Base-by-base conservation (phyloP, 1,284 basidiomycete species). In the Ustilago shanxiensis region DNA sequence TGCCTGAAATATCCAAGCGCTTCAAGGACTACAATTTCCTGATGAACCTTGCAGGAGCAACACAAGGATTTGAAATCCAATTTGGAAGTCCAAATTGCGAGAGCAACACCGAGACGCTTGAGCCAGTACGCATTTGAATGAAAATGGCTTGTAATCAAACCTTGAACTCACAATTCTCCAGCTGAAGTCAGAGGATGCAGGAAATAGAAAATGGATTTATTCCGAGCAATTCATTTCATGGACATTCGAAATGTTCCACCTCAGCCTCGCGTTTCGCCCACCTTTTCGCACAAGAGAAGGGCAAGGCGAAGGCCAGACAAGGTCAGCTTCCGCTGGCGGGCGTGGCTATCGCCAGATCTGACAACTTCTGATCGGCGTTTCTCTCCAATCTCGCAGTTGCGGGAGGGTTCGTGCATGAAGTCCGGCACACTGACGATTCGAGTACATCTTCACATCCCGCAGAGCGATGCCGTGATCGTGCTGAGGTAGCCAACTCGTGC, bases 41-140 rank as follows among this genome's bases (percentile, higher is more conserved):
- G 18, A 22, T 22, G 51, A 53, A 50, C 49, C 24, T 18, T 50
- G 28, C 24, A 26, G 24, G 18, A 50, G 22, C 31, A 35, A 20
- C 33, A 28, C 13, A 18, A 31, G 37, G 20, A 28, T 44, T n/a
- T 31, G 26, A 22, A 28, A 26, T 55, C 5, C 24, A 41, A 39
- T 41, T 14, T 56, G 39, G 35, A 18, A 41, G 8, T 44, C 16
- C 35, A 4, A 41, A 56, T 24, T 26, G 3, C 22, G 35, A 58
- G 58, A 60, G 24, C 49, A 44, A 52, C 58, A 60, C 58, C 50
- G 58, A 52, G 35, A 52, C 37, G 58, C 58, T 41, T 51, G 31
- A 60, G 49, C 49, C 60, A 47, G 37, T 29, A 1, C 8, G 16
- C 16, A 20, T 35, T 55, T 28, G 22, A 39, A 41, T 55, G 3